Evolutionary conservation across 768 basidiomycete species (phyloP).

Genomic region (Termitomyces heimii): DNA sequence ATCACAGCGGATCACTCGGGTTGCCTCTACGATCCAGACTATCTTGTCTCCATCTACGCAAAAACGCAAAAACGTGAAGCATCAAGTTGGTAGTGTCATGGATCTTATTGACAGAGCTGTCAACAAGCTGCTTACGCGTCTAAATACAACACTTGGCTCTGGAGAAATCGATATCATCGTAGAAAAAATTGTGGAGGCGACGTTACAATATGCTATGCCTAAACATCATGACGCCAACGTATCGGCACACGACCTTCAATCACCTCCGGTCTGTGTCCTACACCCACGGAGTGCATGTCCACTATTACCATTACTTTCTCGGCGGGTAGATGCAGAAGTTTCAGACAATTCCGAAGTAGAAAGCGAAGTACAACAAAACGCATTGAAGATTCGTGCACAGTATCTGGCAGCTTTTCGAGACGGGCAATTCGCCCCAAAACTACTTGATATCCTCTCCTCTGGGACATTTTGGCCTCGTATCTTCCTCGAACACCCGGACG

Average conservation of each 20-base stretch:
- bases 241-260: slow-evolving; percentile 34
- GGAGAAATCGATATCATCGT: slow-evolving; percentile 64
- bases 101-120: slow-evolving; percentile 72
- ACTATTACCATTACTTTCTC: slow-evolving; percentile 47
- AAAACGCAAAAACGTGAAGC: slow-evolving; percentile 42
- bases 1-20: slow-evolving; percentile 60
- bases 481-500: slow-evolving; percentile 77
- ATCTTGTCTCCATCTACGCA: slow-evolving; percentile 46
- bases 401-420: slow-evolving; percentile 62
- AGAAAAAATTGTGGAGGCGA: slow-evolving; percentile 66
- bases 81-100: slow-evolving; percentile 64
- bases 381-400: slow-evolving; percentile 35
- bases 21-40: slow-evolving; percentile 49
- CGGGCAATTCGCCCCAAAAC: slow-evolving; percentile 50
- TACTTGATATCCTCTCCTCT: slow-evolving; percentile 55
- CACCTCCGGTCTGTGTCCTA: slow-evolving; percentile 53
- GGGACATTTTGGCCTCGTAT: slow-evolving; percentile 64
- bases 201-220: slow-evolving; percentile 74
- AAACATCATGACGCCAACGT: slow-evolving; percentile 39
- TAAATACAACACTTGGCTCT: slow-evolving; percentile 40
- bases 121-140: slow-evolving; percentile 46
- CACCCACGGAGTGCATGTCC: slow-evolving; percentile 55
- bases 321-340: slow-evolving; percentile 27
- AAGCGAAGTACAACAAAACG: slow-evolving; percentile 15
- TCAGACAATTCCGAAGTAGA: slow-evolving; percentile 17